These are phyloP conservation scores for Leccinum boreale DNA, from an alignment of 768 basidiomycete genomes.

Conservation along the genomic window DNA sequence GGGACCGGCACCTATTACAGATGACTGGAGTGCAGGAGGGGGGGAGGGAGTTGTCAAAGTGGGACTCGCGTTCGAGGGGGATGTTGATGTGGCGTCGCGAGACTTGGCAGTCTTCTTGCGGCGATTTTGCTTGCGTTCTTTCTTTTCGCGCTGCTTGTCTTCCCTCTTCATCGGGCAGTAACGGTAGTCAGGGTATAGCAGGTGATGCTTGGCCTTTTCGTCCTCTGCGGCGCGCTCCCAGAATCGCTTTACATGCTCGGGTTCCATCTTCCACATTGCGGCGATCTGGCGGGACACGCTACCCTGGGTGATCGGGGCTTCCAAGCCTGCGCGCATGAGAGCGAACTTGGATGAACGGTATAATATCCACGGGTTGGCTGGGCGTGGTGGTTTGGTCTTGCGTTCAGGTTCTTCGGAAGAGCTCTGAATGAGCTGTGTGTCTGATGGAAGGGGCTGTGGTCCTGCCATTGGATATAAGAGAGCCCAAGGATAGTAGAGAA, in stretches of 20 bases:
- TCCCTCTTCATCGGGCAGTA: conserved; percentile 56
- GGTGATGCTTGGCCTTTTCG: conserved; percentile 49
- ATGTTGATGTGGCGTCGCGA: conserved; percentile 16
- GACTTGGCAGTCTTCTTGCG: conserved; percentile 20
- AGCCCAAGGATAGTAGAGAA: conserved; percentile 1
- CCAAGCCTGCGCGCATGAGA: conserved; percentile 19
- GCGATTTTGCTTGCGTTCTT: conserved; percentile 36
- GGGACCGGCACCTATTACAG: not conserved
- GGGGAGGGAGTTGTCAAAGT: not conserved
- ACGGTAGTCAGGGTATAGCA: conserved; percentile 53
- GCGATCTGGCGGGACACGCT: conserved; percentile 64
- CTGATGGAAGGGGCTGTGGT: not conserved
- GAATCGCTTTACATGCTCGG: conserved; percentile 41
- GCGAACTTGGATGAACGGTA: conserved; percentile 63
- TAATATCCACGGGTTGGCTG: conserved; percentile 81
- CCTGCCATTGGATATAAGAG: conserved; percentile 21
- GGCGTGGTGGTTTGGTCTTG: conserved; percentile 50
- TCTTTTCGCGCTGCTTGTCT: conserved; percentile 41
- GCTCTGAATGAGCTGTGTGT: not conserved
- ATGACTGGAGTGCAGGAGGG: not conserved
- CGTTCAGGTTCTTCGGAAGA: conserved; percentile 7
- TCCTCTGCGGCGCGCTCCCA: conserved; percentile 55
- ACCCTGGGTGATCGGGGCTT: conserved; percentile 47
- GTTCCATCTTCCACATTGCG: conserved; percentile 59
- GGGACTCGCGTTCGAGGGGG: not conserved